phyloP scores from a whole-genome alignment of 495 filamentous ascomycete genomes.

The Xylaria intraflava region DNA sequence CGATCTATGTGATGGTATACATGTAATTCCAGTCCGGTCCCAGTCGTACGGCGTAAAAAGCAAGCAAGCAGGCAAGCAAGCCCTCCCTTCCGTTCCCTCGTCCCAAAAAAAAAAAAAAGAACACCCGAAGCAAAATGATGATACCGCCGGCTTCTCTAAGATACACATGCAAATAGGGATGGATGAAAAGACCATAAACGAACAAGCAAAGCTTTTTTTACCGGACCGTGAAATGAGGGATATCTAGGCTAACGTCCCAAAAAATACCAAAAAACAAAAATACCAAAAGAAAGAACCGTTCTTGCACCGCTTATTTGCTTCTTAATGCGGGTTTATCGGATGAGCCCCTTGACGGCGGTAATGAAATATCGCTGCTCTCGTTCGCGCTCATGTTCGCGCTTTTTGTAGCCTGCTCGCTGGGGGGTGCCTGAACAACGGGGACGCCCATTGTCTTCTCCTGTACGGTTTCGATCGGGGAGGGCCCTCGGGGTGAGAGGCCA shows the following conservation, averaged over 20 bases:
- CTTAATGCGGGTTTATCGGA: background rate
- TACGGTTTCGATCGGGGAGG: slow-evolving; percentile 11
- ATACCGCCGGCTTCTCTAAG: too few species aligned
- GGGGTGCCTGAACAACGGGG: slow-evolving; percentile 16
- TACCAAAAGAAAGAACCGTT: background rate
- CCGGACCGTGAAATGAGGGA: background rate
- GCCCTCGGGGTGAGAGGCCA: slow-evolving; percentile 7
- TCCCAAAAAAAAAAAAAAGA: background rate
- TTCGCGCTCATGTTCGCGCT: background rate
- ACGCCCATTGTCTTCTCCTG: slow-evolving; percentile 26
- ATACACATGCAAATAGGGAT: too few species aligned
- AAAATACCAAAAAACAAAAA: background rate
- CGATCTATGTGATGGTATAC: background rate
- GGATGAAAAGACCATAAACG: too few species aligned
- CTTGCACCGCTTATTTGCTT: background rate
- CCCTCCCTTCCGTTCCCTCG: too few species aligned
- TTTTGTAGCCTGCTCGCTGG: slow-evolving; percentile 15
- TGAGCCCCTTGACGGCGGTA: slow-evolving; percentile 1
- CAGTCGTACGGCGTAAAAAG: too few species aligned
- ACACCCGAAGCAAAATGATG: background rate
- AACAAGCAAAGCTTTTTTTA: background rate
- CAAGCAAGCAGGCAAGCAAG: background rate
- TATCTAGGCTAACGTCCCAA: background rate
- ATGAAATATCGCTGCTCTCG: background rate
- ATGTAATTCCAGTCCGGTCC: too few species aligned